These are phyloP conservation scores for Acorus gramineus DNA, from an alignment of 106 monocot species.

Conservation along the genomic window DNA sequence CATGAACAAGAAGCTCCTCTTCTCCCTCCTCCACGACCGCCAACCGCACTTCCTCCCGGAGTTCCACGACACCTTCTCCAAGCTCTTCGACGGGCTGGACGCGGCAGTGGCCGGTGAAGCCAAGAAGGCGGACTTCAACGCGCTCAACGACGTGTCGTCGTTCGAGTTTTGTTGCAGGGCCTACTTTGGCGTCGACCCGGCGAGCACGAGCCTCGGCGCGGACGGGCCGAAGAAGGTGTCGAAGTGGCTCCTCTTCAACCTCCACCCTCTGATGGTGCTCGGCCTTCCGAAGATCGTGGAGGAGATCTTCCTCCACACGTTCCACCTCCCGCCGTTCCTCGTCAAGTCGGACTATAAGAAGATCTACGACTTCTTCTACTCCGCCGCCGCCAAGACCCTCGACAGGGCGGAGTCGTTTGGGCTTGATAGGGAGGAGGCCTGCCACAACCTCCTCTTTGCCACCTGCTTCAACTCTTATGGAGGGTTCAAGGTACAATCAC, in stretches of 20 bases:
- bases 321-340: slow-evolving; percentile 28
- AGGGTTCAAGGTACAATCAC: slow-evolving; percentile 15
- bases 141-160: slow-evolving; percentile 20
- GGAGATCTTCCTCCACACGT: slow-evolving; percentile 43
- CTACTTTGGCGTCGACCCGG: slow-evolving; percentile 18
- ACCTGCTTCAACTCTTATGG: slow-evolving; percentile 40
- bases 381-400: slow-evolving; percentile 17
- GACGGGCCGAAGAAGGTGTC: slow-evolving; percentile 10
- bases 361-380: slow-evolving; percentile 29
- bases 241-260: slow-evolving; percentile 34
- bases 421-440: slow-evolving; percentile 33
- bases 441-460: slow-evolving; percentile 44
- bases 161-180: slow-evolving; percentile 37
- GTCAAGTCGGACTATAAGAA: slow-evolving; percentile 19
- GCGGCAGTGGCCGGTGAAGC: slow-evolving; percentile 6
- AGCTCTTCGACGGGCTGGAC: slow-evolving; percentile 28
- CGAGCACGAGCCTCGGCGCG: slow-evolving; percentile 5
- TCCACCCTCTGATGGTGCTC: slow-evolving; percentile 28
- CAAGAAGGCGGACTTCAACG: slow-evolving; percentile 30
- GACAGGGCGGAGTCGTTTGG: slow-evolving; percentile 23
- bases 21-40: slow-evolving; percentile 23
- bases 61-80: slow-evolving; percentile 24
- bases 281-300: slow-evolving; percentile 28
- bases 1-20: slow-evolving; percentile 30
- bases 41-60: slow-evolving; percentile 23